Evolutionary conservation across 139 green algal species (phyloP).

Genomic region (Micractinium sp.): DNA sequence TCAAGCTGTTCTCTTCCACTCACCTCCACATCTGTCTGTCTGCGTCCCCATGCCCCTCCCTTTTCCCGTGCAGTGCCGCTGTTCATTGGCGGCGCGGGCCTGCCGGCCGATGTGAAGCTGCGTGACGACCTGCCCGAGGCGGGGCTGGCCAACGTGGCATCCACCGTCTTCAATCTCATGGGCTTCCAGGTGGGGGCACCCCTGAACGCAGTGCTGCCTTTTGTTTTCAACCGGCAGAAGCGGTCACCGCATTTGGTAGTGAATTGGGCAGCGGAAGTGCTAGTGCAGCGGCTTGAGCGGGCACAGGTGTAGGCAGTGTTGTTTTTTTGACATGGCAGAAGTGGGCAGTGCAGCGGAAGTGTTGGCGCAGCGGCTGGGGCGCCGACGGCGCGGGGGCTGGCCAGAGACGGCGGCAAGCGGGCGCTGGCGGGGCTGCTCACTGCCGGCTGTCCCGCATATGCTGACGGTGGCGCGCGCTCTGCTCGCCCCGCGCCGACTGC

Average conservation of each 20-base stretch:
- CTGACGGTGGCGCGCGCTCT: neutral
- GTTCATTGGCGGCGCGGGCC: conserved; percentile 86
- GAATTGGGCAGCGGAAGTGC: neutral
- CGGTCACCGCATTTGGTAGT: too few species aligned
- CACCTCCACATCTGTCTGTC: neutral
- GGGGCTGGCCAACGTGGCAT: conserved; percentile 94
- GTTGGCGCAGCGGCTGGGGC: neutral
- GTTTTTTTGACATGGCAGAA: neutral
- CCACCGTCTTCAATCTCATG: conserved; percentile 92
- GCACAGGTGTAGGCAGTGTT: too few species aligned
- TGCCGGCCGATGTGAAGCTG: conserved; percentile 77
- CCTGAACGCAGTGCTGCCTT: neutral
- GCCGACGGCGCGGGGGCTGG: too few species aligned
- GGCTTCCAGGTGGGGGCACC: conserved; percentile 65
- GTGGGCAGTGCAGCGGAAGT: neutral
- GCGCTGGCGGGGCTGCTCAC: neutral
- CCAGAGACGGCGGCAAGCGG: neutral
- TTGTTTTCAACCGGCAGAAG: neutral
- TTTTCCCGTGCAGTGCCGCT: conserved; percentile 71
- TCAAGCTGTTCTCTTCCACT: too few species aligned
- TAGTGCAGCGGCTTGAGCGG: neutral
- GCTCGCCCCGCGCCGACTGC: neutral
- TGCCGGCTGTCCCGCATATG: neutral
- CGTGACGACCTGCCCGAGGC: conserved; percentile 80
- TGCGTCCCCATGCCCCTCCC: neutral